Percentiles rank a stretch among this genome's conserved stretches.
Conservation (phyloP, 2,329 filamentous ascomycete species). For the Phyllosticta capitalensis region DNA sequence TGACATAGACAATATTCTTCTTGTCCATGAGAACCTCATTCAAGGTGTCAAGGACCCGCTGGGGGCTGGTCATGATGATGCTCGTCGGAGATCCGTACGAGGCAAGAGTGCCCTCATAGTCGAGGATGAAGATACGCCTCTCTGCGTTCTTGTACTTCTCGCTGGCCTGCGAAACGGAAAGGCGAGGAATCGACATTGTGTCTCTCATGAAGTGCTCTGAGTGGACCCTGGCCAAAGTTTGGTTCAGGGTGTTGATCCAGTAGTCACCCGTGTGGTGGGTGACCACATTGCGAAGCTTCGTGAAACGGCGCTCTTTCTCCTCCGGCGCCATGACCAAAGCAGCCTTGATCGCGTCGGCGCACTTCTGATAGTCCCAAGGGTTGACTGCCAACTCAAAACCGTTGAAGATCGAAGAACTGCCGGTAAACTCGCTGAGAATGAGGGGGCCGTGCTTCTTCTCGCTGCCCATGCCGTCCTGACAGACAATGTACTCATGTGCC, state of each 20-base stretch:
- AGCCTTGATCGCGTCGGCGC: constrained; percentile 72
- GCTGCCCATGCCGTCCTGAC: constrained; percentile 69
- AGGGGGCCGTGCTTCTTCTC: constrained; percentile 76
- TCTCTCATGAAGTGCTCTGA: constrained; percentile 78
- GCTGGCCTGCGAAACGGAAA: constrained; percentile 58
- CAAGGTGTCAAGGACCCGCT: constrained; percentile 73
- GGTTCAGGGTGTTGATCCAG: constrained; percentile 72
- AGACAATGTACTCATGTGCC: constrained; percentile 86
- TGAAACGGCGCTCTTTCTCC: constrained; percentile 68
- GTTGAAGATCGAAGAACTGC: constrained; percentile 76
- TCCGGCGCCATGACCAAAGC: constrained; percentile 70
- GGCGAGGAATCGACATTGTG: constrained; percentile 74
- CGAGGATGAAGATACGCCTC: constrained; percentile 74
- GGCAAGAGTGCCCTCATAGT: constrained; percentile 88
- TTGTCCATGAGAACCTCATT: constrained; percentile 73
- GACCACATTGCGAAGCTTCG: constrained; percentile 61
- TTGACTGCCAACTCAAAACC: constrained; percentile 78
- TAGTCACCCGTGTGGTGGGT: constrained; percentile 72
- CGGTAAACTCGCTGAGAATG: constrained; percentile 91
- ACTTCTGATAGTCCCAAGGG: constrained; percentile 88
- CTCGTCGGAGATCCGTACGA: constrained; percentile 76
- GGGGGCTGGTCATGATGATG: constrained; percentile 77
- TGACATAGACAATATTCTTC: constrained; percentile 82
- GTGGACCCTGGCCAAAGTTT: constrained; percentile 64
- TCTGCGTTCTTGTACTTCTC: constrained; percentile 57